Evolutionary conservation across 1,139 yeast genomes (phyloP), one percentile per base, ranked within the genome.

Genomic region (Suhomyces wounanorum): DNA sequence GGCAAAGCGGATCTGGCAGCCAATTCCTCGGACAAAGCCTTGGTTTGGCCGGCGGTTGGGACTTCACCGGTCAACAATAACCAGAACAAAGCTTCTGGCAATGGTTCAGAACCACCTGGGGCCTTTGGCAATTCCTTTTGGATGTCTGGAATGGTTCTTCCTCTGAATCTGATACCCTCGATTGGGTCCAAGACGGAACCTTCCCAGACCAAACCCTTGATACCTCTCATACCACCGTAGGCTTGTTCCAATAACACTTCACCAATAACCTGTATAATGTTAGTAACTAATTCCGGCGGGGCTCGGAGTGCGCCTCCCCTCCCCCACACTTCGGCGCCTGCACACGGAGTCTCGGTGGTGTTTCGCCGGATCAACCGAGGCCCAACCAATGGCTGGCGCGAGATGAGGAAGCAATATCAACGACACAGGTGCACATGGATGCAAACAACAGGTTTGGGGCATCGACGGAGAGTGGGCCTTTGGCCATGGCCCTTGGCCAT

Each of bases 191-290:
- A 82, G 52, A 94, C 99, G 52, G 98, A 92, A 66, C 99, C 99
- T 82, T 94, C 98, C 98, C 98, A 94, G 55, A 94, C 97, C 64
- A 94, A 82, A 67, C 97, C 96, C 78, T 89, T 89, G 78, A 92
- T 89, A 74, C 97, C 97, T 78, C 97, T 87, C 97, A 89, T 90
- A 83, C 99, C 99, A 82, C 98, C 99, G 78, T 94, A 94, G 49
- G 97, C 97, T 79, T 94, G 98, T 76, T 90, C 97, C 61, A 94
- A 82, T 59, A 85, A 79, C 61, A 92, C 96, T 78, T 94, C 97
- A 64, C 97, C 98, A 65, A 95, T 90, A 55, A 82, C 81, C 79
- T 74, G 57, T 13, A 38, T 23, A 13, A 7, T 31, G 51, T 51
- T 51, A 51, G 51, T 51, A 49, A 35, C 3, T 10, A 11, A 10